A percentile compares a stretch with the other conserved stretches of the same genome.
These are phyloP conservation scores for Dryadomyces quercus-mongolicae DNA, from an alignment of 2,329 filamentous ascomycete species.

Conservation along the genomic window DNA sequence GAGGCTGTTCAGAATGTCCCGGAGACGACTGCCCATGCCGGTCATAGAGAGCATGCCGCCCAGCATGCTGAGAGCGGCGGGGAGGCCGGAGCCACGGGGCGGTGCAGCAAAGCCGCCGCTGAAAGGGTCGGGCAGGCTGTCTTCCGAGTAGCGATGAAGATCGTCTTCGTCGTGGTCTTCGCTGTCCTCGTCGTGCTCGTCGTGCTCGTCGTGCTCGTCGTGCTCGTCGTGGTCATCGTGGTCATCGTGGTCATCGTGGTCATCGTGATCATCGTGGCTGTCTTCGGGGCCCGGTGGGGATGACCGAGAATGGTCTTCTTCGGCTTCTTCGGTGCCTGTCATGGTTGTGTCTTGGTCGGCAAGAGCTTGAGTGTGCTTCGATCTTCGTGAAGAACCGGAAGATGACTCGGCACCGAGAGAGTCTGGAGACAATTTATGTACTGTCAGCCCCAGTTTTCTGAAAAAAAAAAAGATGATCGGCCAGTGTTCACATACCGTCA, in stretches of 20 bases:
- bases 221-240: not conserved
- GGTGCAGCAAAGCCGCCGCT: conserved; percentile 55
- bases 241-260: conserved; percentile 26
- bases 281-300: not conserved
- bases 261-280: not conserved
- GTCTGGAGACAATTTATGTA: not conserved
- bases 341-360: conserved; percentile 46
- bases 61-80: conserved; percentile 71
- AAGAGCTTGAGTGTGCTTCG: not conserved
- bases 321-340: conserved; percentile 52
- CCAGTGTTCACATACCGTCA: conserved; percentile 20
- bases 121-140: conserved; percentile 38
- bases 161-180: conserved; percentile 42
- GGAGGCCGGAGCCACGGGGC: conserved; percentile 52
- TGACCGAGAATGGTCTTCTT: conserved; percentile 17
- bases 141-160: conserved; percentile 2
- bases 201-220: not conserved
- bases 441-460: not conserved
- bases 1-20: conserved; percentile 64
- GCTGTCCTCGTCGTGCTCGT: conserved; percentile 22
- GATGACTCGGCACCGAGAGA: not conserved
- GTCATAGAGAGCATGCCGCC: conserved; percentile 93
- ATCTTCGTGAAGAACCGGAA: not conserved
- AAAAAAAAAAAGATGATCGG: not conserved
- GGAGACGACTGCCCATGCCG: conserved; percentile 65